phyloP scores from a whole-genome alignment of 2,329 filamentous ascomycete species.

The Rhynchosporium graminicola region DNA sequence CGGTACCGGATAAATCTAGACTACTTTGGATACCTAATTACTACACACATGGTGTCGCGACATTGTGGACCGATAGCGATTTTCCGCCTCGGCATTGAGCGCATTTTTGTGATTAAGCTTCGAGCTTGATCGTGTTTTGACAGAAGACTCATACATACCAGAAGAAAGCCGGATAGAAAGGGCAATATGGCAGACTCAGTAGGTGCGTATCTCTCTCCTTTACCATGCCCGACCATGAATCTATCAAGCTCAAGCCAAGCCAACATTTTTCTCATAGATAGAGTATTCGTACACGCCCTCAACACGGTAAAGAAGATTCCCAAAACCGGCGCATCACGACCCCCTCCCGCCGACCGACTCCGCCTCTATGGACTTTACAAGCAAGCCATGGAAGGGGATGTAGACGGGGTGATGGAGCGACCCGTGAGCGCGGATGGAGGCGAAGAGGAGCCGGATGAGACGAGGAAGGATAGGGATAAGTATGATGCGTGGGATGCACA shows the following conservation, averaged over 20 bases:
- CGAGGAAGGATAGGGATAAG: slow-evolving; percentile 61
- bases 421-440: slow-evolving; percentile 63
- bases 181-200: slow-evolving; percentile 55
- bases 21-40: not conserved
- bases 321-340: slow-evolving; percentile 86
- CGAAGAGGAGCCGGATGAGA: slow-evolving; percentile 50
- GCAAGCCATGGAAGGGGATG: slow-evolving; percentile 98
- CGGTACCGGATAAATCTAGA: not conserved
- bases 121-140: not conserved
- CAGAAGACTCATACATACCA: not conserved
- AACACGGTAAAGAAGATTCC: slow-evolving; percentile 98
- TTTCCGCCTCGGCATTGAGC: slow-evolving; percentile 10
- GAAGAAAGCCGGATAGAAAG: slow-evolving; percentile 13
- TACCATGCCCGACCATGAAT: too few species aligned
- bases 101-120: slow-evolving; percentile 6
- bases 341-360: slow-evolving; percentile 80
- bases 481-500: slow-evolving; percentile 97
- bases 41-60: slow-evolving; percentile 1
- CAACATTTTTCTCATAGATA: slow-evolving; percentile 58
- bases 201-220: slow-evolving; percentile 42
- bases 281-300: slow-evolving; percentile 97
- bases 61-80: slow-evolving; percentile 1
- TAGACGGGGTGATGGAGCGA: slow-evolving; percentile 89
- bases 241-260: not conserved
- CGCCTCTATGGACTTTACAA: slow-evolving; percentile 98